A percentile compares a stretch with the other conserved stretches of the same genome.
These are phyloP conservation scores for Mortierella claussenii DNA, from an alignment of 192 early-diverging fungal species.

Conservation along the genomic window DNA sequence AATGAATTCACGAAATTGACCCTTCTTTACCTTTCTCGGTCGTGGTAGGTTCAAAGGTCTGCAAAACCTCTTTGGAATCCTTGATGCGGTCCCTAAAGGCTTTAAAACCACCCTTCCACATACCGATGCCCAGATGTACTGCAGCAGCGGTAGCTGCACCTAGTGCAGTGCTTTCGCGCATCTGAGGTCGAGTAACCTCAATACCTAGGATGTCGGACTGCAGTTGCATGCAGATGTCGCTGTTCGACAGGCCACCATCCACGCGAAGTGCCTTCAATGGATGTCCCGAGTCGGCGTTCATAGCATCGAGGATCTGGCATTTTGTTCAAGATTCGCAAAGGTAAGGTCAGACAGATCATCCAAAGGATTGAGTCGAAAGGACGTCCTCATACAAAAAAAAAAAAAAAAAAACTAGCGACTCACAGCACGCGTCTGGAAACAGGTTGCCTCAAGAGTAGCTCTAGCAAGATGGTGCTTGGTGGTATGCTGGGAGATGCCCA, in stretches of 20 bases:
- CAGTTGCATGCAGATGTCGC: constrained; percentile 92
- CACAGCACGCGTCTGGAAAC: constrained; percentile 87
- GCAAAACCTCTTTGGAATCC: constrained; percentile 12
- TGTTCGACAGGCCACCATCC: constrained; percentile 96
- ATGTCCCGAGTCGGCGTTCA: constrained; percentile 80
- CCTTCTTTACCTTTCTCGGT: constrained; percentile 21
- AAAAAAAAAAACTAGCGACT: neutral
- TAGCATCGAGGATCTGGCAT: constrained; percentile 80
- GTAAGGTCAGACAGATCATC: too few relatives aligned
- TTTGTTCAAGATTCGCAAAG: too few relatives aligned
- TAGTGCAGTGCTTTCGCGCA: constrained; percentile 92
- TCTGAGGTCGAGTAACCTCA: constrained; percentile 81
- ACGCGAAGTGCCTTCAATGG: constrained; percentile 82
- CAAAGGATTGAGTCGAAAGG: neutral
- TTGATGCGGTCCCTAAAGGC: constrained; percentile 24
- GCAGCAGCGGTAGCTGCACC: constrained; percentile 94
- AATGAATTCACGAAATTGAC: neutral
- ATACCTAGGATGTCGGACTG: constrained; percentile 88
- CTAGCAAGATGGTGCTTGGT: constrained; percentile 86
- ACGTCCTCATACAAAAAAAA: neutral
- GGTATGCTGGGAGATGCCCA: constrained; percentile 90
- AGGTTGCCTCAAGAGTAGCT: constrained; percentile 90
- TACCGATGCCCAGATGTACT: constrained; percentile 67
- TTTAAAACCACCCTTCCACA: constrained; percentile 49
- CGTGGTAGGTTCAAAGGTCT: constrained; percentile 19